Evolutionary conservation across 78 protist species (phyloP), one percentile per base, ranked within the genome.

Genomic region (Dictyostelium capitatum): DNA sequence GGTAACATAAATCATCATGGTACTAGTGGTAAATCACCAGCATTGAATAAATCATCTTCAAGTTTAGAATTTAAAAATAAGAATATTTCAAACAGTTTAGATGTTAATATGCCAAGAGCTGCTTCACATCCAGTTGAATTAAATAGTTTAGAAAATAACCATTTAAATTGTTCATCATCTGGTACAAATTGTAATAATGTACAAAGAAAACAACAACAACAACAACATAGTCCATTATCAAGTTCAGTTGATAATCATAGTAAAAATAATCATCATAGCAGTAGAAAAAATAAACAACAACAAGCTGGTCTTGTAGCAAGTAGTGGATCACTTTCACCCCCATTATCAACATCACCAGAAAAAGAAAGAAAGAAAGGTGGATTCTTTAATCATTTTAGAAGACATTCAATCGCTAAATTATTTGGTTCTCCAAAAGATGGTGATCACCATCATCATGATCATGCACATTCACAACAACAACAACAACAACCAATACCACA

Each of bases 61-160:
- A 50, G 65, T 23, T 50, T 77, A 9, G 82, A 77, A 2, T 25
- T 77, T 8, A 77, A 77, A 30, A 77, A 50, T 46, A 73, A 47
- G 47, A 37, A 73, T 11, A 8, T n/a, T 25, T 23, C 25, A 28
- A 25, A 28, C 41, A 11, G 48, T 4, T 15, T 12, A 23, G n/a
- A 50, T 2, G 48, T 46, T 5, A 74, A 74, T 50, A 82, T 82
- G 69, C 81, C 80, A 70, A 77, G 93, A 54, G 85, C 75, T 28
- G 62, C 93, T 7, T 87, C 93, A 1, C 93, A 87, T 50, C 93
- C 91, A 43, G 93, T 82, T 0, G 56, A 82, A 23, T 69, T 82
- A 12, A 7, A 70, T n/a, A 9, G 23, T 37, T 50, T 70, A 12
- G 80, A 59, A 20, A 15, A 32, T 17, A 43, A 20, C 6, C 15